Percentiles rank a stretch among this genome's conserved stretches.
Conservation (phyloP, 2,329 filamentous ascomycete genomes). For the Lecanicillium sp. region DNA sequence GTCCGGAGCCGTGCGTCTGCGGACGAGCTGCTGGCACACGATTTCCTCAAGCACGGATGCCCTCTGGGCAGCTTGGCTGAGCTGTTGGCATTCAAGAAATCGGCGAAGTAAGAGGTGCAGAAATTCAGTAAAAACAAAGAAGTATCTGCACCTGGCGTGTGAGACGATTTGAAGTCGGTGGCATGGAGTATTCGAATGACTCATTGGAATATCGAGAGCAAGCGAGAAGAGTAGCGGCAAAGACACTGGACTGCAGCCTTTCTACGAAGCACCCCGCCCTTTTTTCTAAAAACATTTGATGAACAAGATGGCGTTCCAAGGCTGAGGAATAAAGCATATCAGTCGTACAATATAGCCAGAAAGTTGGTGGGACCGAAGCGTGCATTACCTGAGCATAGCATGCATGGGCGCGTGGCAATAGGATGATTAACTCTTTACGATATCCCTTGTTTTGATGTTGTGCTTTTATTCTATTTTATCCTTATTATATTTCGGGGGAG, state of each 20-base stretch:
- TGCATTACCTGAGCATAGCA: conserved; percentile 4
- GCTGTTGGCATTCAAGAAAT: conserved; percentile 78
- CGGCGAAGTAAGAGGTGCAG: conserved; percentile 42
- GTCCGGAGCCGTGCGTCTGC: conserved; percentile 91
- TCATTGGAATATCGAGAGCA: too few species aligned
- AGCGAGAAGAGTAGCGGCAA: too few species aligned
- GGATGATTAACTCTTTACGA: neutral
- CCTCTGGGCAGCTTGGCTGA: conserved; percentile 74
- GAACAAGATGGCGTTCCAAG: too few species aligned
- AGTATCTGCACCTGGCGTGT: too few species aligned
- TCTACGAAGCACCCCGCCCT: too few species aligned
- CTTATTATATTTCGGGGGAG: neutral
- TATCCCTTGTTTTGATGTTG: neutral
- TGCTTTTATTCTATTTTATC: neutral
- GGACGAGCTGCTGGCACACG: conserved; percentile 79
- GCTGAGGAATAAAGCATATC: too few species aligned
- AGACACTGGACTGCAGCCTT: too few species aligned
- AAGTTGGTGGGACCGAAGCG: neutral
- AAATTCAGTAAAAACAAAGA: too few species aligned
- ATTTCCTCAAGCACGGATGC: conserved; percentile 91
- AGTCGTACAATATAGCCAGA: too few species aligned
- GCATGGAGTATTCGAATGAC: too few species aligned
- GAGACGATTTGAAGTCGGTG: too few species aligned
- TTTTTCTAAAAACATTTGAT: too few species aligned
- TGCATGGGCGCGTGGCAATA: neutral